Evolutionary conservation across 78 protist species (phyloP), one percentile per base, ranked within the genome.

Genomic region (Bodo saltans): DNA sequence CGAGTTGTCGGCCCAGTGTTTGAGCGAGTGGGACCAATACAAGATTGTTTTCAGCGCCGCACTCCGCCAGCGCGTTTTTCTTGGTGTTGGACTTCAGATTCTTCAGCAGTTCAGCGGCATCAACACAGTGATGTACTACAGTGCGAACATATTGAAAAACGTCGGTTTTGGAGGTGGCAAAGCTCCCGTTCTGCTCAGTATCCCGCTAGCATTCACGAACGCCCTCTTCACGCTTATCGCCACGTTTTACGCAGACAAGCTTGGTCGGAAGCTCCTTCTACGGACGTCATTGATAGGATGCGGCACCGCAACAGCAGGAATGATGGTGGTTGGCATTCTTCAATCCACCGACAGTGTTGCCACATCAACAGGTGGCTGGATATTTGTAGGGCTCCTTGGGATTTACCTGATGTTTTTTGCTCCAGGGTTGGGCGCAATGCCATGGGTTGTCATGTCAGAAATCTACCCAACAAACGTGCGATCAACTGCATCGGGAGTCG

Each of bases 381-480:
- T 73, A 3, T 73, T 71, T 35, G 83, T 83, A 27, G 68, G 74
- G 32, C 42, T 3, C 17, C 68, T 83, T 27, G 3, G 4, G 60
- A 17, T 30, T 27, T 83, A 71, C 79, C 73, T 83, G 26, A 1
- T 78, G 60, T 42, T 21, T 40, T 83, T 83, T 35, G 87, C 74
- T 26, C 25, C 39, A 25, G 75, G 81, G 34, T 35, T 83, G 71
- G 83, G 75, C 30, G 79, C 87, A 26, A 83, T 83, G 27, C 87
- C 87, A 1, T 83, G 87, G 87, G 75, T 83, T 25, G 11, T 83
- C 73, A 83, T 35, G 42, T 11, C 79, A 3, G 87, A 83, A 35
- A 40, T 83, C 47, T 83, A 71, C 42, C 87, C 87, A 1, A 28
- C 35, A 21, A 3, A 78, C 34, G 83, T 76, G 3, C 72, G 87